phyloP scores from a whole-genome alignment of 805 yeast species.

The Cyberlindnera suaveolens region DNA sequence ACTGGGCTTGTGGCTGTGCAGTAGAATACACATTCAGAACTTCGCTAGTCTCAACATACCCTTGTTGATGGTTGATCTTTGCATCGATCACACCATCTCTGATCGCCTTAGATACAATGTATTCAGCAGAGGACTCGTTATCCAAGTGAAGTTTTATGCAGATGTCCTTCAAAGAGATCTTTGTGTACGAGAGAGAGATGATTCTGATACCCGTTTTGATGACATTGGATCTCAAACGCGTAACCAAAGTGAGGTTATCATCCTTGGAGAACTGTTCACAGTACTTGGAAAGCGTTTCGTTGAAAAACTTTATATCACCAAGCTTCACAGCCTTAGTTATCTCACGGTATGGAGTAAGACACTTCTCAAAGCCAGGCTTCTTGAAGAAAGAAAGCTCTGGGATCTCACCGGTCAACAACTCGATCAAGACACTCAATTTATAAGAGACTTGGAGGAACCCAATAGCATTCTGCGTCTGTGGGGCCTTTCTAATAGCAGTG shows the following conservation, averaged over 20 bases:
- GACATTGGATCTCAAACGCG: constrained; percentile 91
- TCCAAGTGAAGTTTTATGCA: constrained; percentile 89
- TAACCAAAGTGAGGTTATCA: constrained; percentile 75
- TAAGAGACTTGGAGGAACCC: constrained; percentile 90
- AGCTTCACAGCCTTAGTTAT: constrained; percentile 87
- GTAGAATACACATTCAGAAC: constrained; percentile 83
- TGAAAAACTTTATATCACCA: constrained; percentile 83
- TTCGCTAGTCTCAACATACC: constrained; percentile 88
- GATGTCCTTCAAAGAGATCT: constrained; percentile 86
- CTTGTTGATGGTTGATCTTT: constrained; percentile 80
- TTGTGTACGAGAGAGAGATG: constrained; percentile 84
- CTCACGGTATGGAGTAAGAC: constrained; percentile 75
- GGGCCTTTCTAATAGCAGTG: constrained; percentile 95
- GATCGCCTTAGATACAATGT: constrained; percentile 92
- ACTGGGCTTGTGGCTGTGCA: constrained; percentile 75
- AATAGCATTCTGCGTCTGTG: constrained; percentile 75
- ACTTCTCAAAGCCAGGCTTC: constrained; percentile 50
- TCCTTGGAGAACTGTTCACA: constrained; percentile 62
- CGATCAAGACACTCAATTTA: constrained; percentile 82
- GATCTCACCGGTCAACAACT: constrained; percentile 92
- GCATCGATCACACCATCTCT: constrained; percentile 98
- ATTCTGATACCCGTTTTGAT: constrained; percentile 96
- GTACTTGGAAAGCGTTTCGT: constrained; percentile 59
- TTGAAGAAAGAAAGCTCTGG: constrained; percentile 84
- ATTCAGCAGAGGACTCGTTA: constrained; percentile 93